These are phyloP conservation scores for Gentiana dahurica DNA, from an alignment of 257 asterid species.

Conservation along the genomic window DNA sequence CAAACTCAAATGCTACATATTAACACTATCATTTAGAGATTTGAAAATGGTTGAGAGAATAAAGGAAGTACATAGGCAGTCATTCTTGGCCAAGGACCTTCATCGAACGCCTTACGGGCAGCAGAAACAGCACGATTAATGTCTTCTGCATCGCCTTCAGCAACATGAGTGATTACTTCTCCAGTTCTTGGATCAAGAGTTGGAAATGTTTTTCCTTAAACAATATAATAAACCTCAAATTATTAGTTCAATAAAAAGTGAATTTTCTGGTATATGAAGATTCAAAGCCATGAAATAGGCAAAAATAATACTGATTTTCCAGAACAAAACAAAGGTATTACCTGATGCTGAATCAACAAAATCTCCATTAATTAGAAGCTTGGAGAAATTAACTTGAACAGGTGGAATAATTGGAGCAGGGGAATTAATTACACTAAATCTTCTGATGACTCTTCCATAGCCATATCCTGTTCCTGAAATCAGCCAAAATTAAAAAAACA, in stretches of 20 bases:
- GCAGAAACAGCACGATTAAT: constrained; percentile 65
- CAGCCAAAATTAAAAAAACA: neutral
- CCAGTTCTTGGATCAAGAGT: constrained; percentile 70
- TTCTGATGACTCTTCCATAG: constrained; percentile 19
- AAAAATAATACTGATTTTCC: neutral
- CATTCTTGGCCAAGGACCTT: constrained; percentile 90
- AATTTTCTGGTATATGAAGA: too few species aligned
- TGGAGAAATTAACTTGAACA: constrained; percentile 42
- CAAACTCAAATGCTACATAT: neutral
- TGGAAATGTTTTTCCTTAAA: constrained; percentile 64
- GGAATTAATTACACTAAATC: constrained; percentile 22
- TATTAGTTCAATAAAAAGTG: too few species aligned
- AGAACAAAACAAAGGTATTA: constrained; percentile 11
- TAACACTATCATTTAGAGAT: neutral
- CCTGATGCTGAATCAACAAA: constrained; percentile 85
- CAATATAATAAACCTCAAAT: too few species aligned
- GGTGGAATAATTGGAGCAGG: constrained; percentile 43
- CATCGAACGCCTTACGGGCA: constrained; percentile 78
- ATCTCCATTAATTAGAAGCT: constrained; percentile 65
- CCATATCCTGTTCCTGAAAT: constrained; percentile 36
- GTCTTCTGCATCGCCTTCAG: constrained; percentile 72
- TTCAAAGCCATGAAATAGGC: too few species aligned
- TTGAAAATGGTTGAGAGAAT: neutral
- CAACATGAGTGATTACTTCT: constrained; percentile 59
- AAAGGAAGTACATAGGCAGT: constrained; percentile 45